Percentiles rank a stretch among this genome's conserved stretches.
These are phyloP conservation scores for Creolimax fragrantissima DNA, from an alignment of 78 protist genomes.

Conservation along the genomic window DNA sequence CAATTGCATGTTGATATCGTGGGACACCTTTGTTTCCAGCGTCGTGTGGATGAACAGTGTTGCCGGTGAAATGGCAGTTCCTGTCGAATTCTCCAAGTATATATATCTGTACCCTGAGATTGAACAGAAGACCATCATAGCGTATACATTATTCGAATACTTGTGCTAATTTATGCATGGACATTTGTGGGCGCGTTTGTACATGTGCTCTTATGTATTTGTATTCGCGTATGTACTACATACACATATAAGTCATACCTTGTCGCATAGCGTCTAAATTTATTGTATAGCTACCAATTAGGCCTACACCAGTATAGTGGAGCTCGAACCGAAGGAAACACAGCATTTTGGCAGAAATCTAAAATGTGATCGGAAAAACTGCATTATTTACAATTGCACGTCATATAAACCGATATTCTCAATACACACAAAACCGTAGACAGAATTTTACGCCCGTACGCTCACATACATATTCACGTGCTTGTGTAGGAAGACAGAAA, in stretches of 20 bases:
- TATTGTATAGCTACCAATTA: background rate
- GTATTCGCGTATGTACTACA: background rate
- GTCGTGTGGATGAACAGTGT: background rate
- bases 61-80: background rate
- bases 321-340: background rate
- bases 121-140: background rate
- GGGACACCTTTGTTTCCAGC: background rate
- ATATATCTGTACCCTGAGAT: background rate
- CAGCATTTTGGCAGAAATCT: background rate
- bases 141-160: background rate
- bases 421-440: too few species aligned
- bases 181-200: background rate
- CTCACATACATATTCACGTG: too few species aligned
- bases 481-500: too few species aligned
- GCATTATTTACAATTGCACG: too few species aligned
- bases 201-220: background rate
- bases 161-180: background rate
- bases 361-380: too few species aligned
- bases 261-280: background rate
- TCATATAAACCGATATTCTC: too few species aligned
- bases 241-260: background rate
- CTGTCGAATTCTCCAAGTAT: background rate
- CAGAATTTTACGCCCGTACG: too few species aligned
- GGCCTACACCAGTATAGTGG: background rate
- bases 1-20: too few species aligned